Base-by-base conservation (phyloP, 352 stramenopile genomes). In the Phytopythium mirpurense region DNA sequence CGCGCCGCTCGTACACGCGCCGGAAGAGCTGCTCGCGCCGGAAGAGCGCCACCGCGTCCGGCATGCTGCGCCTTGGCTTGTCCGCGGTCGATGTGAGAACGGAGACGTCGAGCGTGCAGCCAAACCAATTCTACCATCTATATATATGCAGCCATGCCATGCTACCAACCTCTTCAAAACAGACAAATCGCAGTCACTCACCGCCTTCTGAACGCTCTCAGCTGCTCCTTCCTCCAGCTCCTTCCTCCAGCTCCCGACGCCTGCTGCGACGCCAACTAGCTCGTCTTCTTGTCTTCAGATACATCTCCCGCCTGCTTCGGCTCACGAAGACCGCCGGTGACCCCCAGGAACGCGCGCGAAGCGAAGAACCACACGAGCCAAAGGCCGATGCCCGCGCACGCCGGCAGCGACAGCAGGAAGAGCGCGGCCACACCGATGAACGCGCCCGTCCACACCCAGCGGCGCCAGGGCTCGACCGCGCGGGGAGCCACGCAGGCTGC, bases 301-400 rank as follows among this genome's bases (percentile, higher is more conserved):
- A 24, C n/a, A 34, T 67, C 60, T 2, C 24, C 16, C 21, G 55
- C 10, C 27, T 45, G 12, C 27, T 50, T 16, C n/a, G 58, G 43
- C 45, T 52, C 54, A 34, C 23, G 2, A 15, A 42, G 36, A 5
- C 37, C 44, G 0, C 56, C 23, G 2, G 50, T 55, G 14, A 72
- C 40, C 42, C 44, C 56, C 23, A 38, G 38, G 21, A 75, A 50
- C 19, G 61, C 26, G 45, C 83, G 88, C 29, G 65, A 68, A 18
- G 74, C 34, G 27, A 78, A 70, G 52, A 73, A 88, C 74, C 73
- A 87, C 29, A 78, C 60, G 3, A 90, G 56, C 78, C 75, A 90
- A 1, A 89, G 29, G 35, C 77, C 40, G 37, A 90, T 58, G 31
- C 86, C 38, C 5, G 53, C 67, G 59, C 76, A 86, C 49, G 83